phyloP scores from a whole-genome alignment of 805 yeast genomes.

The Isabelozyma heimii region DNA sequence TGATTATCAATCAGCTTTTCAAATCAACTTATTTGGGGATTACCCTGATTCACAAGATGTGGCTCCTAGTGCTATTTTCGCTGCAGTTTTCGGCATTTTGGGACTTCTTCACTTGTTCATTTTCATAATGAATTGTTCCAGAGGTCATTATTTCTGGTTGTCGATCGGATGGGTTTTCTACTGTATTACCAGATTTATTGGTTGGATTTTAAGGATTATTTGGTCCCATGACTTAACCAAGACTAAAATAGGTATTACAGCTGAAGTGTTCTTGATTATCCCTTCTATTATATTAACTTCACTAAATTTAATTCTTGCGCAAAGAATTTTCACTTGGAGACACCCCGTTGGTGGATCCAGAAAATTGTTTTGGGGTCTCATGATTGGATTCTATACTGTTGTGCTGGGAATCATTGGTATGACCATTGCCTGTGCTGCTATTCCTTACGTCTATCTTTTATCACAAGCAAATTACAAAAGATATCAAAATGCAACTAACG shows the following conservation, averaged over 20 bases:
- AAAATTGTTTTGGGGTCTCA: slow-evolving; percentile 45
- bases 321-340: slow-evolving; percentile 72
- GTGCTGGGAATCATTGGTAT: slow-evolving; percentile 61
- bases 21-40: slow-evolving; percentile 57
- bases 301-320: slow-evolving; percentile 63
- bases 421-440: slow-evolving; percentile 62
- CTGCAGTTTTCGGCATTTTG: slow-evolving; percentile 50
- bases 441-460: slow-evolving; percentile 59
- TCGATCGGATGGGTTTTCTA: slow-evolving; percentile 54
- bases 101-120: slow-evolving; percentile 45
- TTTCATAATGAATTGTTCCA: slow-evolving; percentile 43
- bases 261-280: slow-evolving; percentile 53
- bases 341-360: slow-evolving; percentile 69
- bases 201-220: slow-evolving; percentile 53
- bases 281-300: slow-evolving; percentile 60
- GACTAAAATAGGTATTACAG: slow-evolving; percentile 51
- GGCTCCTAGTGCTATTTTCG: slow-evolving; percentile 60
- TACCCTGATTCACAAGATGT: slow-evolving; percentile 52
- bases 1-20: slow-evolving; percentile 34
- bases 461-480: slow-evolving; percentile 41
- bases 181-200: slow-evolving; percentile 51
- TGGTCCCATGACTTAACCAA: slow-evolving; percentile 57
- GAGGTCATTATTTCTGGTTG: slow-evolving; percentile 63
- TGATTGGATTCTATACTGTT: slow-evolving; percentile 50
- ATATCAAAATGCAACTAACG: slow-evolving; percentile 55